A percentile compares a stretch with the other conserved stretches of the same genome.
Evolutionary conservation across 2,329 filamentous ascomycete species (phyloP).

Genomic region (Neopestalotiopsis sp.): DNA sequence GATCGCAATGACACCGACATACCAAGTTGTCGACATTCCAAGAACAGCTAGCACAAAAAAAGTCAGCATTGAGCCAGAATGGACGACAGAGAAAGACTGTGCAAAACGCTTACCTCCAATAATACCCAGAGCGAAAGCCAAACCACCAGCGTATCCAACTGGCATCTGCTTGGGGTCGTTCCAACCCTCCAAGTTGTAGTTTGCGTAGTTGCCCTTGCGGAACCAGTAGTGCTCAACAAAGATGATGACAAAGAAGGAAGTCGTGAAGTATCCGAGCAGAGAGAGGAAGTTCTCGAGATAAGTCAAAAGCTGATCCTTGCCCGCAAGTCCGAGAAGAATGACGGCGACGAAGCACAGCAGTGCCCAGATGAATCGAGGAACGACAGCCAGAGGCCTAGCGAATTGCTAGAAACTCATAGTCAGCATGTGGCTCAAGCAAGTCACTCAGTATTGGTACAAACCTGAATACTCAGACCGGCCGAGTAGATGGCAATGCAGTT

Average conservation of each 20-base stretch:
- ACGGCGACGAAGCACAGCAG: conserved; percentile 49
- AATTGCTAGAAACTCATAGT: conserved; percentile 39
- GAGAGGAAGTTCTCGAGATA: conserved; percentile 53
- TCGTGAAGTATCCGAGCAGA: conserved; percentile 56
- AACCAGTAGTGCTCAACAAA: conserved; percentile 54
- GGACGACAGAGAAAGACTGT: conserved; percentile 9
- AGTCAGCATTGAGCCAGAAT: background rate
- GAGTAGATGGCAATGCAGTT: conserved; percentile 51
- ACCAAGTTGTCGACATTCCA: conserved; percentile 65
- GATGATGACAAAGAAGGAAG: conserved; percentile 52
- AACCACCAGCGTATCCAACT: conserved; percentile 45
- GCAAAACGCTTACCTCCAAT: conserved; percentile 41
- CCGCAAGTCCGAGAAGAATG: conserved; percentile 49
- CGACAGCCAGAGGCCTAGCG: conserved; percentile 43
- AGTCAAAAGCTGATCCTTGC: conserved; percentile 45
- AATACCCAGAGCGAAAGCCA: conserved; percentile 49
- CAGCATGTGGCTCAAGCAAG: background rate
- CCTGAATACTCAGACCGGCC: conserved; percentile 37
- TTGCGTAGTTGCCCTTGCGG: conserved; percentile 44
- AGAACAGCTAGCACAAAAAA: conserved; percentile 40
- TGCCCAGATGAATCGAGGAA: conserved; percentile 55
- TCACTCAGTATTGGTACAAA: background rate
- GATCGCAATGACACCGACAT: conserved; percentile 49
- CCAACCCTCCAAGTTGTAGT: conserved; percentile 56
- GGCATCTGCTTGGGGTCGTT: conserved; percentile 49